phyloP scores from a whole-genome alignment of 2,329 filamentous ascomycete genomes.

The Stagonosporopsis chrysanthemi region DNA sequence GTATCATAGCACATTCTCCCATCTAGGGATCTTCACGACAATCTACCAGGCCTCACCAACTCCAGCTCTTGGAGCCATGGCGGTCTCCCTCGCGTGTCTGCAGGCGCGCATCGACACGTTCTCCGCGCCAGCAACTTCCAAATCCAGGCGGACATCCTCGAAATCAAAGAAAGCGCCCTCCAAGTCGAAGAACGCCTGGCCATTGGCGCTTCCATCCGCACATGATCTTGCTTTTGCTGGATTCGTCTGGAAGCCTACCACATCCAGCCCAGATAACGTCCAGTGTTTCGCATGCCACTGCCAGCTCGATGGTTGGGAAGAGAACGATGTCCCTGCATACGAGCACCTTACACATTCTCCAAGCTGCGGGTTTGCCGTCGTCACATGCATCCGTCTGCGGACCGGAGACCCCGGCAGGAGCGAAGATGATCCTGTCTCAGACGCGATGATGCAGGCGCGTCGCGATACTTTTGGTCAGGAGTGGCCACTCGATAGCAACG shows the following conservation, averaged over 20 bases:
- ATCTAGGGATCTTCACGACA: background rate
- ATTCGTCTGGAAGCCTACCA: slow-evolving; percentile 84
- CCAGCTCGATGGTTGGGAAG: slow-evolving; percentile 90
- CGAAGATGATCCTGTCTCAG: slow-evolving; percentile 76
- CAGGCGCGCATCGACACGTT: slow-evolving; percentile 85
- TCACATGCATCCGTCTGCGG: slow-evolving; percentile 60
- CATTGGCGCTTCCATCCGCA: slow-evolving; percentile 72
- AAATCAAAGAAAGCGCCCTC: slow-evolving; percentile 62
- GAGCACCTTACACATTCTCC: slow-evolving; percentile 87
- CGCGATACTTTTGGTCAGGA: slow-evolving; percentile 80
- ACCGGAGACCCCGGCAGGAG: slow-evolving; percentile 69
- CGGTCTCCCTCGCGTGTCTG: slow-evolving; percentile 64
- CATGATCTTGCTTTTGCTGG: slow-evolving; percentile 86
- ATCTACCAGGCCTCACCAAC: background rate
- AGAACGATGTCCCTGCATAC: slow-evolving; percentile 78
- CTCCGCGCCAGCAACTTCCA: slow-evolving; percentile 66
- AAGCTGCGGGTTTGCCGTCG: slow-evolving; percentile 87
- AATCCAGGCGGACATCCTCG: slow-evolving; percentile 75
- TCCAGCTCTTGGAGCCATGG: slow-evolving; percentile 30
- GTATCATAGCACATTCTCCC: background rate
- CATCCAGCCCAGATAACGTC: slow-evolving; percentile 82
- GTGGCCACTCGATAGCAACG: slow-evolving; percentile 80
- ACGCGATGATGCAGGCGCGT: slow-evolving; percentile 77
- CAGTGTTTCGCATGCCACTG: slow-evolving; percentile 87
- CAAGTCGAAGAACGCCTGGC: slow-evolving; percentile 66